Percentiles rank a stretch among this genome's conserved stretches.
phyloP scores from a whole-genome alignment of 2,329 filamentous ascomycete genomes.

The Lasiodiplodia hormozganensis region DNA sequence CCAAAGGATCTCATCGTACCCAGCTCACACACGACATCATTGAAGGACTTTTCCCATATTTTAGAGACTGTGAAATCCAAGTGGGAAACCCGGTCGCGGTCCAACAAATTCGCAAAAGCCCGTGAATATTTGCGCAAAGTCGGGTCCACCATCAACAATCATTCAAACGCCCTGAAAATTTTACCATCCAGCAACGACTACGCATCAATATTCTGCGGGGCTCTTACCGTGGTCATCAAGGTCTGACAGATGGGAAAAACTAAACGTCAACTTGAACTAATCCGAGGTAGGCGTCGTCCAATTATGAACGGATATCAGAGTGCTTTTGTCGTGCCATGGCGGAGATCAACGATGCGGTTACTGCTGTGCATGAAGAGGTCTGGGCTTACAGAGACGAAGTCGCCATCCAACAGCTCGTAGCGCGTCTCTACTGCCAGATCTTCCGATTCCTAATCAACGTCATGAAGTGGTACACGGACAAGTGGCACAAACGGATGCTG shows the following conservation, averaged over 20 bases:
- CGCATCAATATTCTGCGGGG: constrained; percentile 35
- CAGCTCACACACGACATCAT: not conserved
- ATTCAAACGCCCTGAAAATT: constrained; percentile 34
- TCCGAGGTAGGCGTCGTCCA: constrained; percentile 33
- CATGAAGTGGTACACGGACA: constrained; percentile 36
- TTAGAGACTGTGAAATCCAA: not conserved
- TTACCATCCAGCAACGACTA: constrained; percentile 35
- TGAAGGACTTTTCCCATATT: not conserved
- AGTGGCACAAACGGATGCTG: constrained; percentile 30
- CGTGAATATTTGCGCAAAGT: constrained; percentile 15
- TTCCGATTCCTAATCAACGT: constrained; percentile 36
- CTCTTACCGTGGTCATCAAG: constrained; percentile 32
- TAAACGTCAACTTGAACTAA: not conserved
- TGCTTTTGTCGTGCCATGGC: constrained; percentile 32
- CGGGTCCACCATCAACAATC: constrained; percentile 32
- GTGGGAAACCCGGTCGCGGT: not conserved
- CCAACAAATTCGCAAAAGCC: not conserved
- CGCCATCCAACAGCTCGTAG: constrained; percentile 32
- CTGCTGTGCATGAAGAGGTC: constrained; percentile 30
- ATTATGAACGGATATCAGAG: constrained; percentile 35
- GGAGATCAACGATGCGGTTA: constrained; percentile 32
- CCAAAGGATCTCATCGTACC: not conserved
- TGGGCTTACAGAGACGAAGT: constrained; percentile 32
- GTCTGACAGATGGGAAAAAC: not conserved
- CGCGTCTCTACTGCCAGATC: constrained; percentile 36